Conservation (phyloP, 2,329 filamentous ascomycete species). For the Huntiella omanensis region DNA sequence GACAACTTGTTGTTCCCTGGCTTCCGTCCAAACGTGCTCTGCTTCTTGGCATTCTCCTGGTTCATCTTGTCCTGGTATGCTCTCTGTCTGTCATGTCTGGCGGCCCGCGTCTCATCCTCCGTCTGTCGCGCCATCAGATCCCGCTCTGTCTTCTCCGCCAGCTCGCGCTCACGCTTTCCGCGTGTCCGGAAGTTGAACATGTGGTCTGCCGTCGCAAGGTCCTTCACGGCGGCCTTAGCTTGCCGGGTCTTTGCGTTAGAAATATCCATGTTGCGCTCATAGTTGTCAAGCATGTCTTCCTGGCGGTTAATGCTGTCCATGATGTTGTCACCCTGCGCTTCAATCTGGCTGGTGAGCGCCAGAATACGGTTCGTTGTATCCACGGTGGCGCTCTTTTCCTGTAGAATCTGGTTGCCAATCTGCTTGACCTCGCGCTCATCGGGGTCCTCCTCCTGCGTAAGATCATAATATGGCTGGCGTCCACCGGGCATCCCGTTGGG, state of each 20-base stretch:
- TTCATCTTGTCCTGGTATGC: conserved; percentile 11
- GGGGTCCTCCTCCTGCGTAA: conserved; percentile 57
- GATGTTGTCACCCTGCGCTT: conserved; percentile 55
- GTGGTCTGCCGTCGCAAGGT: conserved; percentile 70
- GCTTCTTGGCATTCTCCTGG: conserved; percentile 1
- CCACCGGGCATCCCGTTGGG: conserved; percentile 24
- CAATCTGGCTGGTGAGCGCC: conserved; percentile 45
- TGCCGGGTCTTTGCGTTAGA: conserved; percentile 57
- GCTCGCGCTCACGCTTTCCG: conserved; percentile 44
- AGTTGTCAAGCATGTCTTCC: conserved; percentile 64
- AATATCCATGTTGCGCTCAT: conserved; percentile 65
- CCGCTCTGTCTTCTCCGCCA: conserved; percentile 50
- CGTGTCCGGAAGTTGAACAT: conserved; percentile 56
- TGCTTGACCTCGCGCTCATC: conserved; percentile 54
- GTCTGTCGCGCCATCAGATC: conserved; percentile 2
- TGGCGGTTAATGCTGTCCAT: conserved; percentile 52
- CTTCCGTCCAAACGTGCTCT: conserved; percentile 6
- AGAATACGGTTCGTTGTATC: conserved; percentile 26
- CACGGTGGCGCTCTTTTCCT: conserved; percentile 26
- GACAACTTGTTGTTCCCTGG: conserved; percentile 39
- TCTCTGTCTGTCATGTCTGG: conserved; percentile 18
- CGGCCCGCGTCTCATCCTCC: conserved; percentile 6
- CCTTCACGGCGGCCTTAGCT: conserved; percentile 61
- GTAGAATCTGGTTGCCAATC: conserved; percentile 30
- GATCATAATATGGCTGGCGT: conserved; percentile 51